Base-by-base conservation (phyloP, 1,139 yeast genomes). In the Yamadazyma atlantica region DNA sequence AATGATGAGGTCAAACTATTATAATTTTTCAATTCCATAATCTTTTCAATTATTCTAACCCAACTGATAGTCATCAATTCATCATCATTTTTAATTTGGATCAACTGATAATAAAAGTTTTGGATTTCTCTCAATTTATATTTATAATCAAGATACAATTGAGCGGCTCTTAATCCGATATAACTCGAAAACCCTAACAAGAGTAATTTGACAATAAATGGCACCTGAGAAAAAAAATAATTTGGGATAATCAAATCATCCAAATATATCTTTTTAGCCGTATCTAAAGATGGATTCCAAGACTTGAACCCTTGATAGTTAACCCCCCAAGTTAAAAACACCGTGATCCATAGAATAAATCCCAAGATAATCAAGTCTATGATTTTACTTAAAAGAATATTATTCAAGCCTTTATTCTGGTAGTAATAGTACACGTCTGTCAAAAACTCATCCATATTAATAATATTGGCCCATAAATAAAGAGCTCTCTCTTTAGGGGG, bases 391-490 rank as follows among this genome's bases (percentile, higher is more conserved):
- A 88, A 58, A 7, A 87, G 60, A 25, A 92, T 88, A 56, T 95
- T 87, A 36, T 75, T 70, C 42, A 85, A 72, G 0, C 99, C 99
- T 54, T 83, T 85, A 3, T 95, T 96, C 31, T 85, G 66, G 55
- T 85, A 94, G 57, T 89, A 92, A 38, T 75, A 73, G 59, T 94
- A 92, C 6, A 89, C 83, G 49, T 90, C 95, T 39, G 79, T 78
- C 21, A 92, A 66, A 51, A 92, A 92, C 35, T 80, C 77, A 60
- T 92, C 98, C 60, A 92, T 73, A 57, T 92, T 90, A 48, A 87
- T 87, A 24, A 92, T 88, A 52, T 92, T 92, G 1, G 97, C 95
- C 97, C 98, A 94, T 41, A 87, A 74, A 85, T 96, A 92, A 30
- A 86, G 67, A 0, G 97, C 96, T 36, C 90, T 65, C 55, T 90